Evolutionary conservation across 2,329 filamentous ascomycete species (phyloP).

Genomic region (Trichoderma sp.): DNA sequence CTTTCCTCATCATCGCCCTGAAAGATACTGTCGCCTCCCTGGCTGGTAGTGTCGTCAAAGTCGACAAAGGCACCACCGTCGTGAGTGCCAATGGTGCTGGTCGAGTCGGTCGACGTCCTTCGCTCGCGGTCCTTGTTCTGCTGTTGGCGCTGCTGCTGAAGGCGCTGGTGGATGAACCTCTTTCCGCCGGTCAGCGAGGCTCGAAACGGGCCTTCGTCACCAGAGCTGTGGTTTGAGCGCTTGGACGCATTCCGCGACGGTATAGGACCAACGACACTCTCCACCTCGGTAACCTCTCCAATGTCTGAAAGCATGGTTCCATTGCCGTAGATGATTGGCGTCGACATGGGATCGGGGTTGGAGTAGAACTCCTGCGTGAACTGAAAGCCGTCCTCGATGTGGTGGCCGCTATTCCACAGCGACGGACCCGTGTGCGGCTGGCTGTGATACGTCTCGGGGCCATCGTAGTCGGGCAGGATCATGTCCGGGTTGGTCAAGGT

Average conservation of each 20-base stretch:
- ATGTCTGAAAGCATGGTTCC: constrained; percentile 68
- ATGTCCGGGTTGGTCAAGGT: constrained; percentile 92
- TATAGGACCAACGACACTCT: constrained; percentile 45
- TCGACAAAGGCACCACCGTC: constrained; percentile 53
- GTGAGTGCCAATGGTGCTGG: constrained; percentile 56
- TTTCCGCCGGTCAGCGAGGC: constrained; percentile 48
- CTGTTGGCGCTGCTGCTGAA: constrained; percentile 43
- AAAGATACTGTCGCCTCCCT: constrained; percentile 60
- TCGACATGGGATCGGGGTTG: constrained; percentile 47
- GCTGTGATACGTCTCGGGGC: constrained; percentile 51
- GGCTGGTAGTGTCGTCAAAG: constrained; percentile 59
- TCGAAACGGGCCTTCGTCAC: constrained; percentile 36
- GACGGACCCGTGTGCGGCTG: constrained; percentile 50
- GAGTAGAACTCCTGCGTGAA: constrained; percentile 41
- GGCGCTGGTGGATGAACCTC: constrained; percentile 42
- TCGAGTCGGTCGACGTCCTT: constrained; percentile 57
- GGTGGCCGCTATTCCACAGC: constrained; percentile 50
- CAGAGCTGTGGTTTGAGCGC: constrained; percentile 33
- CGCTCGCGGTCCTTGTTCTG: constrained; percentile 46
- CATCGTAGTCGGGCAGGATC: constrained; percentile 77
- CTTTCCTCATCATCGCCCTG: constrained; percentile 67
- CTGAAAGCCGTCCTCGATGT: constrained; percentile 39
- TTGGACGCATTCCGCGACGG: constrained; percentile 39
- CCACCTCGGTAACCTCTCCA: constrained; percentile 54
- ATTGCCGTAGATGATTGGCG: constrained; percentile 66